Conservation (phyloP, 306 rosid genomes). For the Medicago truncatula region MtrunA17r5.0-ANR NC_053045.1:57612501-57613000, state of each 20-base stretch:
- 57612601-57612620: conserved; percentile 90
- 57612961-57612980: not conserved
- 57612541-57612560: conserved; percentile 98
- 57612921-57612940: not conserved
- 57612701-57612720: conserved; percentile 4
- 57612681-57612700: conserved; percentile 31
- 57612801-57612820: conserved; percentile 14
- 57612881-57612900: not conserved
- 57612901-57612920: not conserved
- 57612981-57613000: conserved; percentile 23
- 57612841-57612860: conserved; percentile 1
- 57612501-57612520: conserved; percentile 27
- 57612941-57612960: conserved; percentile 10
- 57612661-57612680: conserved; percentile 43
- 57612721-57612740: conserved; percentile 12
- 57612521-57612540: conserved; percentile 64
- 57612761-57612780: not conserved
- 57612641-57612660: conserved; percentile 98
- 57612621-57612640: conserved; percentile 92
- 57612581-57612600: conserved; percentile 83
- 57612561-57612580: conserved; percentile 96
- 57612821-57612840: not conserved
- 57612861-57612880: conserved; percentile 22
- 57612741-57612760: conserved; percentile 32
- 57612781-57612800: conserved; percentile 14